Evolutionary conservation across 352 stramenopile species (phyloP), one percentile per base, ranked within the genome.

Genomic region (Phytophthora litchii): DNA sequence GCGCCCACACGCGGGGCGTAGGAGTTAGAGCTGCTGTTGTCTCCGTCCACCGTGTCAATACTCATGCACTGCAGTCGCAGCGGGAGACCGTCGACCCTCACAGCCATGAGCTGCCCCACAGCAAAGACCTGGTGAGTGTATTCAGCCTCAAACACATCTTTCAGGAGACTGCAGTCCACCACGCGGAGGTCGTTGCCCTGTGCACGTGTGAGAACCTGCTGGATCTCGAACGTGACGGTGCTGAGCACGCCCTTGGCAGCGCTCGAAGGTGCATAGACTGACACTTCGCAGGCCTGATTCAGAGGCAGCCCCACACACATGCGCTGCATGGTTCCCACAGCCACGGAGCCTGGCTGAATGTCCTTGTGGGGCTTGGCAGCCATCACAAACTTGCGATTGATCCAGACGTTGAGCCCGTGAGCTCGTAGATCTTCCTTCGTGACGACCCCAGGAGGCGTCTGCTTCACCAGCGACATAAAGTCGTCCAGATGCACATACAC

Each of bases 341-440:
- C 86, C 37, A 94, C 69, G 16, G 70, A 61, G 34, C 83, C 81
- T 20, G 53, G 59, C 42, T 76, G 49, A 20, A 91, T 75, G 21
- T 93, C 70, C 56, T 86, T 88, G 45, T 91, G 72, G 23, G 83
- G 83, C 60, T 88, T 90, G 21, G 76, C 74, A n/a, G 81, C 70
- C 61, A 94, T 82, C 2, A 93, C 83, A 45, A 85, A 94, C 70
- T 92, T 92, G 70, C 68, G 67, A 64, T 92, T 91, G 21, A 93
- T 65, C 83, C 84, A 94, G 19, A 92, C 72, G 43, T 92, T 91
- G 37, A 94, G 78, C 0, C 86, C 86, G 36, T 82, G 75, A 14
- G 83, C 86, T 16, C 78, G 74, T 27, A 94, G 60, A 27, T 92
- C 72, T 27, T 94, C 86, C 50, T 88, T 88, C 14, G 69, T 74